Evolutionary conservation across 2,329 filamentous ascomycete species (phyloP).

Genomic region (Neofusicoccum parvum): DNA sequence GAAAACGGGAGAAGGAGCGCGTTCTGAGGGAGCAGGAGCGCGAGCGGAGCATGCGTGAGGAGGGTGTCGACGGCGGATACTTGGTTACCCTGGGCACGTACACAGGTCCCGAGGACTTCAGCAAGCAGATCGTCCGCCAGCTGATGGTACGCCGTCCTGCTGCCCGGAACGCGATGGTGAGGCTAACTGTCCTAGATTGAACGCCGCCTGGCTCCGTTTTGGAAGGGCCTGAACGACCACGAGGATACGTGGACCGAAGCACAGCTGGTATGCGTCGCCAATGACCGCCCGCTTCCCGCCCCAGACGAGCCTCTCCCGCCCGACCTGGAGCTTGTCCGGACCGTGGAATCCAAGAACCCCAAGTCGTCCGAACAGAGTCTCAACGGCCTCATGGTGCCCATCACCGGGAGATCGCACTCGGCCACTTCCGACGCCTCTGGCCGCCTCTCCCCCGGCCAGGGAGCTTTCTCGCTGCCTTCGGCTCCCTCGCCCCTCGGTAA

Average conservation of each 20-base stretch:
- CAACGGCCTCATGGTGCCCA: slow-evolving; percentile 76
- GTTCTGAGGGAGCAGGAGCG: slow-evolving; percentile 76
- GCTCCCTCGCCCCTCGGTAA: slow-evolving; percentile 55
- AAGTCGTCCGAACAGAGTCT: slow-evolving; percentile 62
- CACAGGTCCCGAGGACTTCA: slow-evolving; percentile 90
- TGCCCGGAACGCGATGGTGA: not conserved
- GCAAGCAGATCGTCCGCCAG: slow-evolving; percentile 82
- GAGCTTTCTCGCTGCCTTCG: slow-evolving; percentile 63
- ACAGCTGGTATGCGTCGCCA: slow-evolving; percentile 88
- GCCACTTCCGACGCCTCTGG: slow-evolving; percentile 71
- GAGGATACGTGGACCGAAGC: slow-evolving; percentile 88
- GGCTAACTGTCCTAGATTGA: slow-evolving; percentile 70
- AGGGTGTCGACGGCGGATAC: slow-evolving; percentile 92
- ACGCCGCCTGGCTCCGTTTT: slow-evolving; percentile 88
- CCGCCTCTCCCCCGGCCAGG: slow-evolving; percentile 61
- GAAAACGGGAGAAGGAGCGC: slow-evolving; percentile 81
- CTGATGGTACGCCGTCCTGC: slow-evolving; percentile 69
- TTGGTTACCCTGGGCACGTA: slow-evolving; percentile 94
- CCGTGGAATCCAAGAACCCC: slow-evolving; percentile 31
- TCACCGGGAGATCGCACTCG: slow-evolving; percentile 75
- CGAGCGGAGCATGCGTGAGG: slow-evolving; percentile 85
- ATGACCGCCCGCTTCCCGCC: slow-evolving; percentile 79
- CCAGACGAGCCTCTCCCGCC: slow-evolving; percentile 75
- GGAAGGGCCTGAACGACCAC: slow-evolving; percentile 89
- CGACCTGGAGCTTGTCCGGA: slow-evolving; percentile 52